These are phyloP conservation scores for Kwoniella bestiolae DNA, from an alignment of 768 basidiomycete species.

Conservation along the genomic window DNA sequence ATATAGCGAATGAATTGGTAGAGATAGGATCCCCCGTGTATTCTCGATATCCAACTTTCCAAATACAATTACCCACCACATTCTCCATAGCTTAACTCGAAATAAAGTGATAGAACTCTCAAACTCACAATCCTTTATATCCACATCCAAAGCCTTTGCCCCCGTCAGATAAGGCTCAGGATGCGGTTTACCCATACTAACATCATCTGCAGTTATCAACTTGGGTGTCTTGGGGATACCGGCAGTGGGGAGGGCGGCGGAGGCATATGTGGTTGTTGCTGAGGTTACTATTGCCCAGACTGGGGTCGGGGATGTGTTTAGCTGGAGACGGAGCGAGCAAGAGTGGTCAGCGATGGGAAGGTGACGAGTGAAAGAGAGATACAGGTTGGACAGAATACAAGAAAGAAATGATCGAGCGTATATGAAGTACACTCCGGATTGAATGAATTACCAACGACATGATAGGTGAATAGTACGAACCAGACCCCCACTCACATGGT, in stretches of 20 bases:
- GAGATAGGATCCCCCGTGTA: too few species aligned
- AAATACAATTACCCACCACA: too few species aligned
- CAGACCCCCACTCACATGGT: constrained; percentile 62
- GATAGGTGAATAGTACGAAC: constrained; percentile 23
- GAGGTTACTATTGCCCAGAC: constrained; percentile 85
- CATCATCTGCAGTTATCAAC: constrained; percentile 77
- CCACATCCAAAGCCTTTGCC: constrained; percentile 66
- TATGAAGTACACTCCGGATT: too few species aligned
- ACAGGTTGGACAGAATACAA: too few species aligned
- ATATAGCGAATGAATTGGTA: too few species aligned
- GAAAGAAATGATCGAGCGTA: too few species aligned
- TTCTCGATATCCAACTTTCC: too few species aligned
- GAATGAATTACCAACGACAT: too few species aligned
- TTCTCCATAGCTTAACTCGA: too few species aligned
- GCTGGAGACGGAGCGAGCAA: constrained; percentile 19
- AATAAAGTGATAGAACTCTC: not conserved
- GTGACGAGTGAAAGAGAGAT: not conserved
- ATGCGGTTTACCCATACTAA: constrained; percentile 77
- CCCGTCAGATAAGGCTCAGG: constrained; percentile 86
- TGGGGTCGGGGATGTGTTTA: constrained; percentile 20
- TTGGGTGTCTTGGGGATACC: constrained; percentile 67
- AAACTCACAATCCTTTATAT: constrained; percentile 65
- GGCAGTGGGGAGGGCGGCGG: constrained; percentile 68
- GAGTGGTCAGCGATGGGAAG: not conserved
- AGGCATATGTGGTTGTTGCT: constrained; percentile 73